Conservation (phyloP, 208 protist species). For the Leishmania martiniquensis region DNA sequence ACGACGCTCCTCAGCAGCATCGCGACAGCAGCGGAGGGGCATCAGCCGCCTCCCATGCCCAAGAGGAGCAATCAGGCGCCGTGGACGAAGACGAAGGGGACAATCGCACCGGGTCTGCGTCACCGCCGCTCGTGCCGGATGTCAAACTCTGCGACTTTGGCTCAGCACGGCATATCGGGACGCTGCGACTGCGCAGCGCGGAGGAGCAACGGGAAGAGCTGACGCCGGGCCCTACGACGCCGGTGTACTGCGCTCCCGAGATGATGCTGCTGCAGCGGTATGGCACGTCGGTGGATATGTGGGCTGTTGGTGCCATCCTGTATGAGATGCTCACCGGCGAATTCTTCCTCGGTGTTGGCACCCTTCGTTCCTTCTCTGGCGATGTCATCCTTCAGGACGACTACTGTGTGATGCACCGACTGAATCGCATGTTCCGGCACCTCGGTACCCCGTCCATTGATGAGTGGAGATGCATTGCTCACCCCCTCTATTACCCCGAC, state of each 20-base stretch:
- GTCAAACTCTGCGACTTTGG: constrained; percentile 89
- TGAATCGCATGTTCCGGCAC: constrained; percentile 96
- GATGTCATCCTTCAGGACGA: constrained; percentile 62
- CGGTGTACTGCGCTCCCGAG: constrained; percentile 95
- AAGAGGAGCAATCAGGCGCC: background rate
- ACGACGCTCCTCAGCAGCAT: background rate
- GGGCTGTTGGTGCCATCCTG: constrained; percentile 92
- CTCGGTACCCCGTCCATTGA: constrained; percentile 93
- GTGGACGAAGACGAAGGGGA: background rate
- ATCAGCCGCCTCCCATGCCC: background rate
- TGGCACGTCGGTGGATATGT: constrained; percentile 85
- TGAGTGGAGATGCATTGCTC: constrained; percentile 96
- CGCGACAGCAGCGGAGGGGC: background rate
- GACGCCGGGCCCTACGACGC: constrained; percentile 84
- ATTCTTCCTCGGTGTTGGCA: constrained; percentile 96
- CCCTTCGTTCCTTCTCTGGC: constrained; percentile 70
- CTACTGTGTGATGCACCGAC: constrained; percentile 85
- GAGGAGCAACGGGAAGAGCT: constrained; percentile 84
- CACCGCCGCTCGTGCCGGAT: constrained; percentile 27
- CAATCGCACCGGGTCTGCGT: too few species aligned
- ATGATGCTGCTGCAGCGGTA: constrained; percentile 78
- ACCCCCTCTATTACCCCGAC: constrained; percentile 94
- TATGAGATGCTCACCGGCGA: constrained; percentile 82
- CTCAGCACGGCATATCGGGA: constrained; percentile 77
- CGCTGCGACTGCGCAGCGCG: constrained; percentile 95